Evolutionary conservation across 192 early-diverging fungal genomes (phyloP).

Genomic region (Coemansia sp.): DNA sequence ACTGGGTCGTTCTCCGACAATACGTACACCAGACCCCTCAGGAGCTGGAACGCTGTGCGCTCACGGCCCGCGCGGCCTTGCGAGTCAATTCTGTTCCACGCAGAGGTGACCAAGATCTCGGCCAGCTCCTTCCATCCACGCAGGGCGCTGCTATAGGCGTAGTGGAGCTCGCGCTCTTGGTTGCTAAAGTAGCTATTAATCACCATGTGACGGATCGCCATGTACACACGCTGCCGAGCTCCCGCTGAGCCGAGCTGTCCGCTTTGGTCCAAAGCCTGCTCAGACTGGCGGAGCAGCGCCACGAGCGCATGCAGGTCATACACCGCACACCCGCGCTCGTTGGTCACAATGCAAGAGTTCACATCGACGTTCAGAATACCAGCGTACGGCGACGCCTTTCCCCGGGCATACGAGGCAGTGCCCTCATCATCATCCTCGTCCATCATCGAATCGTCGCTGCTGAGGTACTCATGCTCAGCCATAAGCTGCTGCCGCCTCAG

Average conservation of each 20-base stretch:
- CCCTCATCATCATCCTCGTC: slow-evolving; percentile 26
- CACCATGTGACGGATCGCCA: slow-evolving; percentile 63
- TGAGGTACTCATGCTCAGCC: slow-evolving; percentile 29
- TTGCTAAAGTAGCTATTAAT: slow-evolving; percentile 73
- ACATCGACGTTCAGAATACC: slow-evolving; percentile 63
- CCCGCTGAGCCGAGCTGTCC: slow-evolving; percentile 51
- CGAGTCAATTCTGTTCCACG: slow-evolving; percentile 66
- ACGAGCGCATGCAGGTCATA: slow-evolving; percentile 76
- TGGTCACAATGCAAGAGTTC: slow-evolving; percentile 52
- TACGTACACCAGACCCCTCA: slow-evolving; percentile 65
- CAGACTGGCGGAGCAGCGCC: slow-evolving; percentile 57
- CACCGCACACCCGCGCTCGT: slow-evolving; percentile 61
- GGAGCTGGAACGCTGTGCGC: slow-evolving; percentile 61
- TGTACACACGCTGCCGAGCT: slow-evolving; percentile 56
- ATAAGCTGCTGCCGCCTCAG: slow-evolving; percentile 28
- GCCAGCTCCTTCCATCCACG: slow-evolving; percentile 83
- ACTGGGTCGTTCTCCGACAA: slow-evolving; percentile 36
- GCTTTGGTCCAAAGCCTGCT: slow-evolving; percentile 49
- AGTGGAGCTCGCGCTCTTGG: slow-evolving; percentile 65
- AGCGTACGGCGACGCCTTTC: slow-evolving; percentile 71
- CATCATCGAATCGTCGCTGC: slow-evolving; percentile 18
- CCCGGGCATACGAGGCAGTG: slow-evolving; percentile 32
- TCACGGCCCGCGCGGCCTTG: slow-evolving; percentile 62
- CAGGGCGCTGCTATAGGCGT: slow-evolving; percentile 68
- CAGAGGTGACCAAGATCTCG: slow-evolving; percentile 62